A percentile compares a stretch with the other conserved stretches of the same genome.
Evolutionary conservation across 2,329 filamentous ascomycete species (phyloP).

Genomic region (Clonostachys byssicola): DNA sequence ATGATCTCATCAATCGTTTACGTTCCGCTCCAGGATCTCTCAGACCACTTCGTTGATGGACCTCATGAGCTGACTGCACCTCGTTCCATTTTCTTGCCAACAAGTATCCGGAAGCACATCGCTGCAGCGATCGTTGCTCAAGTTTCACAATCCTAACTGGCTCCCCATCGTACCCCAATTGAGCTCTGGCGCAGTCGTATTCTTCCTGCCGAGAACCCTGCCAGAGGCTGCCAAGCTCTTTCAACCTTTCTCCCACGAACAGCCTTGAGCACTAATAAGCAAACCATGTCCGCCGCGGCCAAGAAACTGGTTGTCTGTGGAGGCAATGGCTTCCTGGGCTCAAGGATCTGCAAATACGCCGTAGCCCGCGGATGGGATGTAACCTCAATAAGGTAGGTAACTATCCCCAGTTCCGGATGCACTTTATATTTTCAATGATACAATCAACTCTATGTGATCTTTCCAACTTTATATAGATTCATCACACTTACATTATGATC

Average conservation of each 20-base stretch:
- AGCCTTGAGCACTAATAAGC: background rate
- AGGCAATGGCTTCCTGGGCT: slow-evolving; percentile 87
- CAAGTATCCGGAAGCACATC: too few relatives aligned
- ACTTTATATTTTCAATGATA: background rate
- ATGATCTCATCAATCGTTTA: slow-evolving; percentile 2
- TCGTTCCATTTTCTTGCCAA: too few relatives aligned
- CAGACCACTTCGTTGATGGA: background rate
- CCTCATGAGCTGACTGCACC: too few relatives aligned
- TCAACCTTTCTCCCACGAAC: background rate
- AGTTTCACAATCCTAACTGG: too few relatives aligned
- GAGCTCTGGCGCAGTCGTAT: background rate
- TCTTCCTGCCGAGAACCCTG: background rate
- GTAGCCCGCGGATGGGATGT: slow-evolving; percentile 86
- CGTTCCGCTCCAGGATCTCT: background rate
- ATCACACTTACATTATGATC: slow-evolving; percentile 8
- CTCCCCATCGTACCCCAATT: too few relatives aligned
- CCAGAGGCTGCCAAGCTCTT: background rate
- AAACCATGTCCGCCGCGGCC: slow-evolving; percentile 48
- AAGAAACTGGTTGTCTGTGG: slow-evolving; percentile 89
- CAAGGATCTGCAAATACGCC: slow-evolving; percentile 86
- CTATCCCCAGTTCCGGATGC: too few relatives aligned
- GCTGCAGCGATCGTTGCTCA: too few relatives aligned
- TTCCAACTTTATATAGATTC: background rate
- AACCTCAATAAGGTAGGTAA: slow-evolving; percentile 91
- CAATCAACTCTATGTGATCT: background rate